Evolutionary conservation across 1,284 basidiomycete genomes (phyloP).

Genomic region (Ustilago vetiveriae): DNA sequence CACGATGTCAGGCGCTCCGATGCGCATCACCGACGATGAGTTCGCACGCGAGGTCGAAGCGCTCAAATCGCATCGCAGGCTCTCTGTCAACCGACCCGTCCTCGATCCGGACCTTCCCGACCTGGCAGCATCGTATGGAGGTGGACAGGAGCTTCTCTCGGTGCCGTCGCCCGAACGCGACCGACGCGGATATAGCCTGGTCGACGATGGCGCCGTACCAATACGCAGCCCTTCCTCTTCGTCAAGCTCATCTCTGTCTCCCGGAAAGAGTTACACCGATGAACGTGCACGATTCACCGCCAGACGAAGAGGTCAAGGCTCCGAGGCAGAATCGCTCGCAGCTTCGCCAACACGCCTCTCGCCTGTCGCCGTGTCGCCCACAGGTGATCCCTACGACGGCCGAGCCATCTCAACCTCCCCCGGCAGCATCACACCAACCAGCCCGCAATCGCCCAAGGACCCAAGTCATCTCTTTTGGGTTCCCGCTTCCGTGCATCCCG

Average conservation of each 20-base stretch:
- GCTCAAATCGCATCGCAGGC: slow-evolving; percentile 62
- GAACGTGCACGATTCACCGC: slow-evolving; percentile 56
- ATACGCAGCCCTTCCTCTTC: slow-evolving; percentile 32
- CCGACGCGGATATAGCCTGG: slow-evolving; percentile 45
- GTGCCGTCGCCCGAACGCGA: slow-evolving; percentile 35
- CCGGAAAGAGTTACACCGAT: slow-evolving; percentile 12
- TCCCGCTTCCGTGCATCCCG: slow-evolving; percentile 92
- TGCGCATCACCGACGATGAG: slow-evolving; percentile 58
- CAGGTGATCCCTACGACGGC: slow-evolving; percentile 20
- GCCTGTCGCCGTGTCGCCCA: slow-evolving; percentile 14
- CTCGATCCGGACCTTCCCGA: slow-evolving; percentile 65
- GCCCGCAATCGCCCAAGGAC: slow-evolving; percentile 47
- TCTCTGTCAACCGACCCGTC: slow-evolving; percentile 60
- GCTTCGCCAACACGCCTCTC: slow-evolving; percentile 17
- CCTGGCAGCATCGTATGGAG: slow-evolving; percentile 51
- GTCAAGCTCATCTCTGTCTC: slow-evolving; percentile 15
- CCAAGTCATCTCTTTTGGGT: slow-evolving; percentile 87
- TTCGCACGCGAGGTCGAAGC: slow-evolving; percentile 64
- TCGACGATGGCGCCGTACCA: slow-evolving; percentile 49
- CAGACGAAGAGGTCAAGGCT: slow-evolving; percentile 43
- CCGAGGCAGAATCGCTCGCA: slow-evolving; percentile 12
- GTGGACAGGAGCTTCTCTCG: slow-evolving; percentile 46
- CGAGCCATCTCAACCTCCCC: slow-evolving; percentile 18
- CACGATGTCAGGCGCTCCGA: slow-evolving; percentile 33
- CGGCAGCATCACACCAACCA: slow-evolving; percentile 18